Percentiles rank a stretch among this genome's conserved stretches.
phyloP scores from a whole-genome alignment of 1,284 basidiomycete genomes.

The Fomitopsis betulina region DNA sequence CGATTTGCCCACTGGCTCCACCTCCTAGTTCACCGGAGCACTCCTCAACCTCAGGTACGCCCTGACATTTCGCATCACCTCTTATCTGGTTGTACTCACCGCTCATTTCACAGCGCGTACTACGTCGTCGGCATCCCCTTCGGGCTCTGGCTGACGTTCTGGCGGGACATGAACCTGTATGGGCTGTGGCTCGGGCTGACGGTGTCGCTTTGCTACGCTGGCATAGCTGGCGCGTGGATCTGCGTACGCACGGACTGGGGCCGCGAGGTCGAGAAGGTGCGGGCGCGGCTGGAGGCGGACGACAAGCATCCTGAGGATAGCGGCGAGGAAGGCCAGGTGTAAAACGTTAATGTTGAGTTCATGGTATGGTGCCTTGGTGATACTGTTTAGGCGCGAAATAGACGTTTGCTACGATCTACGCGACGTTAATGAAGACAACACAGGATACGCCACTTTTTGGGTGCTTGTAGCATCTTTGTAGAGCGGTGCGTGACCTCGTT shows the following conservation, averaged over 20 bases:
- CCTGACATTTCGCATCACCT: not conserved
- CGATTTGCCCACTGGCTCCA: not conserved
- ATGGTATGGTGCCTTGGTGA: too few species aligned
- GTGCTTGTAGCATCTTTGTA: too few species aligned
- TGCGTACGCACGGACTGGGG: slow-evolving; percentile 60
- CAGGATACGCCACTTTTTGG: too few species aligned
- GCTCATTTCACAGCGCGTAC: slow-evolving; percentile 45
- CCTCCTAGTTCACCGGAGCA: slow-evolving; percentile 53
- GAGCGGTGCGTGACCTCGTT: too few species aligned
- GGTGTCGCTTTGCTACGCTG: slow-evolving; percentile 50
- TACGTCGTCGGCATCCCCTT: slow-evolving; percentile 65
- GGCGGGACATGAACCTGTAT: slow-evolving; percentile 41
- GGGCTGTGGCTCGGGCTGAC: slow-evolving; percentile 71
- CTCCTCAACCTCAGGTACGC: slow-evolving; percentile 56
- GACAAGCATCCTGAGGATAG: slow-evolving; percentile 11
- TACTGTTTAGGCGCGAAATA: too few species aligned
- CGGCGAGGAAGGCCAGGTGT: slow-evolving; percentile 6
- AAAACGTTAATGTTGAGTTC: not conserved
- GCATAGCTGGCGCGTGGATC: slow-evolving; percentile 44
- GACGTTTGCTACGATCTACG: too few species aligned
- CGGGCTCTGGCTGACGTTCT: slow-evolving; percentile 62
- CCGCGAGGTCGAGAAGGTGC: slow-evolving; percentile 54
- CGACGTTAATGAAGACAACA: too few species aligned
- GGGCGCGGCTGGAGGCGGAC: slow-evolving; percentile 38
- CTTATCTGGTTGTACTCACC: not conserved